A percentile compares a stretch with the other conserved stretches of the same genome.
phyloP scores from a whole-genome alignment of 176 grass and related monocot genomes.

The Tillandsia leiboldiana region DNA sequence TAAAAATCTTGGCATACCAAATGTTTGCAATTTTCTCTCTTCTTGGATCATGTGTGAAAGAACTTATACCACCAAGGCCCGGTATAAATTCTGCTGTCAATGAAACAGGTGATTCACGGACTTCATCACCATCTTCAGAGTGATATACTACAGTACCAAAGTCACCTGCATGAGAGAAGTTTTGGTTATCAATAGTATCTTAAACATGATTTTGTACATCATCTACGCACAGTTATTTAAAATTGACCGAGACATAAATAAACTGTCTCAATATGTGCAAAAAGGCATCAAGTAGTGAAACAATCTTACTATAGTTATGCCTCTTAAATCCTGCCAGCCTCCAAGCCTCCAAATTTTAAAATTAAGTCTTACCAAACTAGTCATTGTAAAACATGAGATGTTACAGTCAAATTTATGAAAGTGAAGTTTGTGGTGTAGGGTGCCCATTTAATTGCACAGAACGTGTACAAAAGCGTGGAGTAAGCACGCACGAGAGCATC shows the following conservation, averaged over 20 bases:
- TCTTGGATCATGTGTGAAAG: constrained; percentile 83
- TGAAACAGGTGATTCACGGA: constrained; percentile 47
- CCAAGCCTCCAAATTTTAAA: too few relatives aligned
- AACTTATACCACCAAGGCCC: constrained; percentile 86
- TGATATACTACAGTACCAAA: constrained; percentile 82
- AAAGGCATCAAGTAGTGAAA: too few relatives aligned
- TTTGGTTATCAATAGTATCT: not conserved
- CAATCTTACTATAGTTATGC: too few relatives aligned
- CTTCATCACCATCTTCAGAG: constrained; percentile 58
- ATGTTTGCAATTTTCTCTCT: constrained; percentile 43
- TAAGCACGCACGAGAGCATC: too few relatives aligned
- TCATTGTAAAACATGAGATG: too few relatives aligned
- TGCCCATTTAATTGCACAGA: too few relatives aligned
- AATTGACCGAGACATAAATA: not conserved
- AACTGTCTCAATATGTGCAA: not conserved
- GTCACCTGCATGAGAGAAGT: constrained; percentile 37
- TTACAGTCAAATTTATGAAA: too few relatives aligned
- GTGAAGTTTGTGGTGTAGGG: too few relatives aligned
- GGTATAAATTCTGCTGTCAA: constrained; percentile 76
- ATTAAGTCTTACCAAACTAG: too few relatives aligned
- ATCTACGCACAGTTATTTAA: not conserved
- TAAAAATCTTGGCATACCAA: constrained; percentile 39
- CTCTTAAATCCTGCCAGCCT: too few relatives aligned
- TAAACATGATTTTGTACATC: not conserved
- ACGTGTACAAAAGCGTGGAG: too few relatives aligned